phyloP scores from a whole-genome alignment of 2,329 filamentous ascomycete species.

The Trichoderma aggressivum region DNA sequence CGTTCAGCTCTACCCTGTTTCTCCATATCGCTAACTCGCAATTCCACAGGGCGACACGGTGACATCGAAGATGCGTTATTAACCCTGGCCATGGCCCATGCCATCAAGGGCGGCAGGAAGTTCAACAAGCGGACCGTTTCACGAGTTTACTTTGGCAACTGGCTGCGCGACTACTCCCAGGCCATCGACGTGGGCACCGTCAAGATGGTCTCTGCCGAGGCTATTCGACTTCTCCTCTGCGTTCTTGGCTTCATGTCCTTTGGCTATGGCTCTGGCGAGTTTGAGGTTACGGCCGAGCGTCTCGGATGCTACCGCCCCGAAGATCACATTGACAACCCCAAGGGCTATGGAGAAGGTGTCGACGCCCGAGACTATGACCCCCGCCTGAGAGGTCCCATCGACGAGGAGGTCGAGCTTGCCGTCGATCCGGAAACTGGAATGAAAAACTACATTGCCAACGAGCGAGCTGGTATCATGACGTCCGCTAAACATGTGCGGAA shows the following conservation, averaged over 20 bases:
- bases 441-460: conserved; percentile 95
- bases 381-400: conserved; percentile 75
- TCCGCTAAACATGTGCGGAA: conserved; percentile 73
- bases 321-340: conserved; percentile 72
- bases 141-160: conserved; percentile 93
- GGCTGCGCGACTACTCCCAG: conserved; percentile 90
- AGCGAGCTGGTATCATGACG: conserved; percentile 72
- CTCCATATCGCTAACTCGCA: neutral
- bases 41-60: conserved; percentile 66
- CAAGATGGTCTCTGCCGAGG: conserved; percentile 85
- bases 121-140: conserved; percentile 86
- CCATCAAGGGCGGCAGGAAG: conserved; percentile 63
- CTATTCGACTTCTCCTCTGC: conserved; percentile 84
- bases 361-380: conserved; percentile 81
- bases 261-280: conserved; percentile 79
- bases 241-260: conserved; percentile 87
- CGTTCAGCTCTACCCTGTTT: conserved; percentile 27
- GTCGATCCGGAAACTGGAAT: conserved; percentile 73
- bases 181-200: conserved; percentile 90
- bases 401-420: conserved; percentile 73
- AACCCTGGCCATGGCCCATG: conserved; percentile 58
- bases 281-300: conserved; percentile 77
- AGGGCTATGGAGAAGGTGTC: conserved; percentile 83
- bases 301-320: conserved; percentile 82
- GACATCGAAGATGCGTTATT: conserved; percentile 92